These are phyloP conservation scores for Striga asiatica DNA, from an alignment of 257 asterid genomes.

Conservation along the genomic window DNA sequence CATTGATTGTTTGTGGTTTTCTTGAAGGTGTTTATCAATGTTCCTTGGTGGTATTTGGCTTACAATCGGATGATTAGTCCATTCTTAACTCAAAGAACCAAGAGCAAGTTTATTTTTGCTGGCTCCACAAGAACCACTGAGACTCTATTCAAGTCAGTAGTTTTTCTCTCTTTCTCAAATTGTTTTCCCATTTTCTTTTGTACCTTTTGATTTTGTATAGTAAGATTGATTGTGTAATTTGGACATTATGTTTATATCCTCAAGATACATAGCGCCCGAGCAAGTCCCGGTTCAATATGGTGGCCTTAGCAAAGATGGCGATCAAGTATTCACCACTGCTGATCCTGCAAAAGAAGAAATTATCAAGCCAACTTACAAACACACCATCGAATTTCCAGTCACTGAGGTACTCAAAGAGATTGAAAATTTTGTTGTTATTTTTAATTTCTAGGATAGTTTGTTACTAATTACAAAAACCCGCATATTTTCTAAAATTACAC, in stretches of 20 bases:
- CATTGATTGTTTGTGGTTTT: too few species aligned
- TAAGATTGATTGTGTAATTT: background rate
- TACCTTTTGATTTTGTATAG: too few species aligned
- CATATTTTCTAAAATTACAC: too few species aligned
- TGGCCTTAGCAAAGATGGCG: constrained; percentile 21
- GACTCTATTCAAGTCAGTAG: constrained; percentile 26
- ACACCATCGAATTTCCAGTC: constrained; percentile 46
- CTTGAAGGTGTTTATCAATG: constrained; percentile 27
- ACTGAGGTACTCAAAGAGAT: too few species aligned
- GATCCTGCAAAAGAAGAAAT: constrained; percentile 19
- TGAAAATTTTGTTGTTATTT: too few species aligned
- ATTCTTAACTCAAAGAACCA: constrained; percentile 25
- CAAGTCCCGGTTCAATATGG: constrained; percentile 23
- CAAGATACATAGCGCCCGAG: constrained; percentile 22
- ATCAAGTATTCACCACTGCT: constrained; percentile 12
- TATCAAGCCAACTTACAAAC: constrained; percentile 47
- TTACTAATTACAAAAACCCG: too few species aligned
- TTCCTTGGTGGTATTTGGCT: constrained; percentile 35
- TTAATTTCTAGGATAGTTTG: too few species aligned
- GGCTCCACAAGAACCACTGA: constrained; percentile 19
- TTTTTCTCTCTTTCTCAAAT: too few species aligned
- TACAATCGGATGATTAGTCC: constrained; percentile 28
- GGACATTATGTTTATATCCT: background rate
- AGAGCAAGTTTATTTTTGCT: constrained; percentile 28
- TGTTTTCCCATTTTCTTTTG: background rate